phyloP scores from a whole-genome alignment of 2,329 filamentous ascomycete genomes.

The Parafenestella ontariensis region DNA sequence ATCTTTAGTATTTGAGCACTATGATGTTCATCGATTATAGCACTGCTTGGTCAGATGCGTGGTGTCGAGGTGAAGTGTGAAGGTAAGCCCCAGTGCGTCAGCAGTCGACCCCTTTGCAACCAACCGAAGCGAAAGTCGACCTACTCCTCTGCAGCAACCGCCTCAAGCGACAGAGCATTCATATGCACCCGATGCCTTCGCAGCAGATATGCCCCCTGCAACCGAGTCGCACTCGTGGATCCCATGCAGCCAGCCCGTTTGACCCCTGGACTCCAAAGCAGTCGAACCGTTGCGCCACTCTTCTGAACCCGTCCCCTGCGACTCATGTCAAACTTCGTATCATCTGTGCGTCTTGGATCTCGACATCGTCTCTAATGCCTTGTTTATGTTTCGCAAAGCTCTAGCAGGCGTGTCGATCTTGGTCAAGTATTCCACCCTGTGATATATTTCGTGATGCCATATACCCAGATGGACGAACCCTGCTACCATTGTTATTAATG shows the following conservation, averaged over 20 bases:
- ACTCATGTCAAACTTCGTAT: neutral
- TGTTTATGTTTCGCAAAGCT: neutral
- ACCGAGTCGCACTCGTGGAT: neutral
- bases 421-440: neutral
- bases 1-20: slow-evolving; percentile 23
- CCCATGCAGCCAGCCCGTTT: neutral
- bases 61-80: slow-evolving; percentile 24
- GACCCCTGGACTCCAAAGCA: neutral
- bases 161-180: neutral
- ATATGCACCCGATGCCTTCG: neutral
- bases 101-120: slow-evolving; percentile 6
- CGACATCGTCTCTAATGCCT: neutral
- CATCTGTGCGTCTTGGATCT: neutral
- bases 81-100: slow-evolving; percentile 19
- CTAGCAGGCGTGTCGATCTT: neutral
- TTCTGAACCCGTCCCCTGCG: neutral
- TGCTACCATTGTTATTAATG: neutral
- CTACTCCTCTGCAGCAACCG: neutral
- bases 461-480: neutral
- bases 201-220: neutral
- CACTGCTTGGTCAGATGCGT: slow-evolving; percentile 16
- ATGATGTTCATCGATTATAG: slow-evolving; percentile 12
- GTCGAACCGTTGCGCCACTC: neutral
- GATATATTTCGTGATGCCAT: neutral
- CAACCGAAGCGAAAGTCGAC: slow-evolving; percentile 1